A percentile compares a stretch with the other conserved stretches of the same genome.
phyloP scores from a whole-genome alignment of 176 grass and related monocot genomes.

The Stipa capillata region DNA sequence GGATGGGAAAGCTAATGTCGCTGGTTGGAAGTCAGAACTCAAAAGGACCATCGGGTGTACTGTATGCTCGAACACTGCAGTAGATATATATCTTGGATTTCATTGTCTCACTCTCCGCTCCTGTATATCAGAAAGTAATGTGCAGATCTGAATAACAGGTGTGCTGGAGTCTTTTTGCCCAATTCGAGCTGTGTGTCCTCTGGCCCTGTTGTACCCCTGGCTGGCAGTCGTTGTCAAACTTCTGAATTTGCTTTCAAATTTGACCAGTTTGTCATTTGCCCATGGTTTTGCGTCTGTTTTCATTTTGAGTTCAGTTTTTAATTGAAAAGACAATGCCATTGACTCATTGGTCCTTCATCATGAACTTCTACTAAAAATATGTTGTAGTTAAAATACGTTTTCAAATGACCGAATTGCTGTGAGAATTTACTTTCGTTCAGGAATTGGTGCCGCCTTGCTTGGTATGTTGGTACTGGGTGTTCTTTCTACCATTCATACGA shows the following conservation, averaged over 20 bases:
- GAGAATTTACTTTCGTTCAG: background rate
- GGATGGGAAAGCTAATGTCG: background rate
- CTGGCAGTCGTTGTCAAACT: background rate
- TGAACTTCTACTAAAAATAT: background rate
- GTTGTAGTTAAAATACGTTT: background rate
- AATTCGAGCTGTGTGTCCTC: background rate
- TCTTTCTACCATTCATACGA: background rate
- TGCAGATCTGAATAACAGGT: background rate
- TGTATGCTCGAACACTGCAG: constrained; percentile 18
- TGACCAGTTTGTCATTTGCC: background rate
- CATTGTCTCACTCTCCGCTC: background rate
- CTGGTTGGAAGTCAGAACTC: background rate
- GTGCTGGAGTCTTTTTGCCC: background rate
- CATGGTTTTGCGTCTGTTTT: background rate
- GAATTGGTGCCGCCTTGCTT: background rate
- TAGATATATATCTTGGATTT: constrained; percentile 28
- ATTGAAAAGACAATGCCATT: background rate
- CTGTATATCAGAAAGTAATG: constrained; percentile 23
- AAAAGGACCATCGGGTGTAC: constrained; percentile 10
- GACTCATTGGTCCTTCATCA: background rate
- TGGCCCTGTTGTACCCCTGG: background rate
- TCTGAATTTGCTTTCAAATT: background rate
- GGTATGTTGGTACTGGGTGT: background rate
- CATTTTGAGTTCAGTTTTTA: background rate
- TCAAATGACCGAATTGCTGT: background rate